Evolutionary conservation across 371 early-diverging fungal genomes (phyloP).

Genomic region (Saksenaea oblongispora): DNA sequence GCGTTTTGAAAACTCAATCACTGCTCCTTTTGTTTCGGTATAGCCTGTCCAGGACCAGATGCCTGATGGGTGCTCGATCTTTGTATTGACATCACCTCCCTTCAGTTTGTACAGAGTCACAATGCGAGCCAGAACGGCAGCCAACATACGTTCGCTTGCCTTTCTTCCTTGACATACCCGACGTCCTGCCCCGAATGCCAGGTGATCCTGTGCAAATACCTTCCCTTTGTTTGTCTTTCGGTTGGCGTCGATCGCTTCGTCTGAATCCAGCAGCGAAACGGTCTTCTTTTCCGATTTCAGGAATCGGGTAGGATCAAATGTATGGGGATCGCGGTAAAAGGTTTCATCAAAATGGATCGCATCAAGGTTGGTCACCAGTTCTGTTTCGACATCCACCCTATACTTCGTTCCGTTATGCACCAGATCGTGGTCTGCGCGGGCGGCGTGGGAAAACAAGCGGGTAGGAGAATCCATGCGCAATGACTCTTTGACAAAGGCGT

Average conservation of each 20-base stretch:
- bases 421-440: slow-evolving; percentile 39
- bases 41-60: slow-evolving; percentile 25
- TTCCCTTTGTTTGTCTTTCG: background rate
- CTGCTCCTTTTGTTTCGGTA: slow-evolving; percentile 15
- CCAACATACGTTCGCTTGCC: slow-evolving; percentile 10
- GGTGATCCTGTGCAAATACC: slow-evolving; percentile 2
- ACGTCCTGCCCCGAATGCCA: slow-evolving; percentile 22
- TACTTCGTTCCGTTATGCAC: slow-evolving; percentile 13
- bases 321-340: slow-evolving; percentile 8
- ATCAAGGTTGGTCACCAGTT: slow-evolving; percentile 37
- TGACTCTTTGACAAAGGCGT: slow-evolving; percentile 37
- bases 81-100: slow-evolving; percentile 8
- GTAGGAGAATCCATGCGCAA: slow-evolving; percentile 38
- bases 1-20: slow-evolving; percentile 11
- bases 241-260: background rate
- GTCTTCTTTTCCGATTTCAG: slow-evolving; percentile 2
- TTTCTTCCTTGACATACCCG: slow-evolving; percentile 16
- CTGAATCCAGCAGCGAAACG: background rate
- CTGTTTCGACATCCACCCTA: slow-evolving; percentile 31
- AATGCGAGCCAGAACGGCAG: background rate
- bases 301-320: slow-evolving; percentile 19
- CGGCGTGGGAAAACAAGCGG: slow-evolving; percentile 25
- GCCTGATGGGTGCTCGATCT: slow-evolving; percentile 6
- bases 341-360: slow-evolving; percentile 31
- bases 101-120: slow-evolving; percentile 6